Base-by-base conservation (phyloP, 2,329 filamentous ascomycete species). In the Neofusicoccum ribis region DNA sequence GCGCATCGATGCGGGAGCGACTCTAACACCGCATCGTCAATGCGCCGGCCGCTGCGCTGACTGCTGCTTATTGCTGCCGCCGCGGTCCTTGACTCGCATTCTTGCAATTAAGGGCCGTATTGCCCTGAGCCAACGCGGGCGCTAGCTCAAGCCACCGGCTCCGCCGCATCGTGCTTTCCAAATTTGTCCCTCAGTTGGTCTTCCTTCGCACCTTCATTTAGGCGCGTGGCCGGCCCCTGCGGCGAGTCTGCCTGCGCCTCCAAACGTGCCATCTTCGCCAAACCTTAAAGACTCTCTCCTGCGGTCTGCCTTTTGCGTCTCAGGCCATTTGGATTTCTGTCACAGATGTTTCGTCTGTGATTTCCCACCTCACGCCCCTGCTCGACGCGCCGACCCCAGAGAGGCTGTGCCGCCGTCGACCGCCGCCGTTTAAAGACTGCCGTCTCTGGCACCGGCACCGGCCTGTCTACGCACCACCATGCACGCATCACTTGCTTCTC, bases 91-190 rank as follows among this genome's bases (percentile, higher is more conserved):
- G 23, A 46, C 54, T 44, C 39, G 39, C 54, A 58, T 44, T 34
- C 39, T 44, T 58, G 20, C 14, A 14, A 43, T 43, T 56, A 23
- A 43, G 36, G 20, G 52, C 43, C 52, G 52, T 56, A 34, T 56
- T 43, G 17, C 15, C 4, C 23, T 44, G 39, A 8, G 11, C 17
- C 54, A 44, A 20, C 39, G 41, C 54, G 39, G 39, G 39, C 39
- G 14, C 39, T 58, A 17, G 23, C 12, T 34, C 15, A 44, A 58
- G 39, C 54, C 54, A 58, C 54, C 54, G 54, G 54, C 15, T 14
- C 54, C 39, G 54, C 54, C 54, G 54, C 23, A 58, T 58, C 54
- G 39, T 58, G 54, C 54, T 58, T 58, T 58, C 54, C 54, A 58
- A 58, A 46, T 44, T 15, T 46, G 54, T 23, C 23, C 54, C 31